Evolutionary conservation across 768 basidiomycete genomes (phyloP), one percentile per base, ranked within the genome.

Genomic region (Boletus fagicola): DNA sequence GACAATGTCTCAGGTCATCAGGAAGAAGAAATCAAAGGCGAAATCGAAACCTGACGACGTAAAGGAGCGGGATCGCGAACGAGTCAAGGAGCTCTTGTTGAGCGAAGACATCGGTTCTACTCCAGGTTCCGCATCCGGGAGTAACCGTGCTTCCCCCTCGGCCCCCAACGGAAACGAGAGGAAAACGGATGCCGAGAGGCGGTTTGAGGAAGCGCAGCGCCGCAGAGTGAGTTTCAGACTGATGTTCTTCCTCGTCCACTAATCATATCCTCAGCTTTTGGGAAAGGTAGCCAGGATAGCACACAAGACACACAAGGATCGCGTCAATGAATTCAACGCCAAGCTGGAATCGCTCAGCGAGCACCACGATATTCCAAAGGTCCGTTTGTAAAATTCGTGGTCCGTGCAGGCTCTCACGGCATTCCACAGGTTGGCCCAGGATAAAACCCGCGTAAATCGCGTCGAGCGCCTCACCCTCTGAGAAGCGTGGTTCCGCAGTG

Each of bases 311-410:
- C 94, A 97, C 75, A 97, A 97, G 75, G 94, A 97, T 59, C 87
- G 94, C 43, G 94, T 97, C 38, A 85, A 83, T 61, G 92, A 94
- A 66, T 92, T 95, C 66, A 97, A 97, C 68, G 66, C 81, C 26
- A 90, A 94, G 69, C 78, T 97, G 10, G 94, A 95, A 74, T 76
- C 83, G 56, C 80, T 94, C 56, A 91, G 89, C 72, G 93, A 95
- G 76, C 94, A 94, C 80, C 91, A 96, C 72, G 93, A 95, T 71
- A 94, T 94, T 66, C 93, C 93, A 40, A 94, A 95, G 82, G 92
- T 87, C 69, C 58, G 75, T 66, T 49, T 47, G 54, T 46, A 51
- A 55, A 57, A 53, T 40, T 55, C n/a, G 26, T 65, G 65, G 67
- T 65, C 62, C 69, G 71, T 72, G 66, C 61, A 61, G 50, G 40